Base-by-base conservation (phyloP, 2,329 filamentous ascomycete genomes). In the Leptographium procerum region DNA sequence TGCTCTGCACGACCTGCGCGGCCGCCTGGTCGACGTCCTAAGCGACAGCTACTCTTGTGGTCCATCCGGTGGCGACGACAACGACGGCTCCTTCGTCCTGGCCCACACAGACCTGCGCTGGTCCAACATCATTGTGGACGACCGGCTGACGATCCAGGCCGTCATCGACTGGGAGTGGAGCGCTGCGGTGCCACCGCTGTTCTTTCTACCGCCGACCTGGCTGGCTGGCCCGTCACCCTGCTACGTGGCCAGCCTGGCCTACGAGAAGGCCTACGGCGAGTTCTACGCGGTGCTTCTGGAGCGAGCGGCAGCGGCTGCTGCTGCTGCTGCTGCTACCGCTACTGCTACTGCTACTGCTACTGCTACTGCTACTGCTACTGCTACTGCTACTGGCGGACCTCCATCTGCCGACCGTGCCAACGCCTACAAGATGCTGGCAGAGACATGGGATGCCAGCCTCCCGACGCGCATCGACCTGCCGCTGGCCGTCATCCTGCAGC, bases 121-220 rank as follows among this genome's bases (percentile, higher is more conserved):
- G 33, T 48, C 53, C 28, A 68, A 68, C 57, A 66, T 66, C 19
- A 60, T 69, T 33, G 65, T 69, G 14, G 64, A 68, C 29, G 56
- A 63, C 1, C 48, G 63, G 9, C 33, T 66, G 2, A 57, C 51
- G 3, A 65, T 69, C 22, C 59, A 55, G 19, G 64, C 60, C n/a
- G 62, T 68, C 24, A 64, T 67, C 54, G 67, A 67, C 57, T 68
- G 66, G 67, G 66, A 68, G 56, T 69, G 64, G 51, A 16, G 63
- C 26, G 48, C 55, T 26, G 58, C 50, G 26, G 57, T 63, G 24
- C 62, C 62, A 16, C 55, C 22, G 34, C 57, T 54, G 33, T 58
- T 61, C 31, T 59, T 62, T 29, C 10, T 54, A 29, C 62, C 62
- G 34, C 62, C 62, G 14, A 47, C 53, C 45, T 63, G 62, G 62